Conservation (phyloP, 176 grass and related monocot species). For the Oryza glaberrima region DNA sequence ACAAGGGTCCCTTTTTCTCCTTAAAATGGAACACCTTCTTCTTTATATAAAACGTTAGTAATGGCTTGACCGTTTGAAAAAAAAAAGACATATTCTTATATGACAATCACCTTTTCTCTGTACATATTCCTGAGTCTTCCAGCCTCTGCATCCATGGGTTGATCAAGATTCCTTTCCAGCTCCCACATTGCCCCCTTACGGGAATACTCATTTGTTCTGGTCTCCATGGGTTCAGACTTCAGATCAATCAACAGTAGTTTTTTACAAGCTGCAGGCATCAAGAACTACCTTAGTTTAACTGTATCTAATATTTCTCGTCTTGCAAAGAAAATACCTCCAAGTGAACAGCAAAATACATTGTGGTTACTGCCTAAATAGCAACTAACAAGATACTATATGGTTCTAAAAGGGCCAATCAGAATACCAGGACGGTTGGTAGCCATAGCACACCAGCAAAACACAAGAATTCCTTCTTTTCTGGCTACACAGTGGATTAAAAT, state of each 20-base stretch:
- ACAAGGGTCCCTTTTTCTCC: not conserved
- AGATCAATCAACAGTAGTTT: not conserved
- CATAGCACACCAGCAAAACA: not conserved
- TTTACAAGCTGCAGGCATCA: constrained; percentile 34
- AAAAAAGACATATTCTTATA: not conserved
- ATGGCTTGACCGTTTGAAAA: no score
- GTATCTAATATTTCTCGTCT: not conserved
- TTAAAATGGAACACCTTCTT: no score
- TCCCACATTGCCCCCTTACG: constrained; percentile 83
- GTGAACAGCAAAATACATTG: not conserved
- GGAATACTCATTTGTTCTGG: constrained; percentile 36
- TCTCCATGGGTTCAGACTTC: constrained; percentile 57
- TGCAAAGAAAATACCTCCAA: not conserved
- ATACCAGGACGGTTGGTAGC: not conserved
- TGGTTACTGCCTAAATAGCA: not conserved
- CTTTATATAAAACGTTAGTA: no score
- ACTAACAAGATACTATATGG: not conserved
- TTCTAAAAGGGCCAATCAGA: not conserved
- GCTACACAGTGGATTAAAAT: not conserved
- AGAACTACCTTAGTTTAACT: constrained; percentile 26
- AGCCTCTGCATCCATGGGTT: constrained; percentile 85
- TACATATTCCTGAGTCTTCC: constrained; percentile 74
- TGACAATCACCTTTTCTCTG: constrained; percentile 74
- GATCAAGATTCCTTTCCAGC: constrained; percentile 78
- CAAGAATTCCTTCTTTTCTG: not conserved